These are phyloP conservation scores for Umbelopsis vinacea DNA, from an alignment of 192 early-diverging fungal genomes.

Conservation along the genomic window DNA sequence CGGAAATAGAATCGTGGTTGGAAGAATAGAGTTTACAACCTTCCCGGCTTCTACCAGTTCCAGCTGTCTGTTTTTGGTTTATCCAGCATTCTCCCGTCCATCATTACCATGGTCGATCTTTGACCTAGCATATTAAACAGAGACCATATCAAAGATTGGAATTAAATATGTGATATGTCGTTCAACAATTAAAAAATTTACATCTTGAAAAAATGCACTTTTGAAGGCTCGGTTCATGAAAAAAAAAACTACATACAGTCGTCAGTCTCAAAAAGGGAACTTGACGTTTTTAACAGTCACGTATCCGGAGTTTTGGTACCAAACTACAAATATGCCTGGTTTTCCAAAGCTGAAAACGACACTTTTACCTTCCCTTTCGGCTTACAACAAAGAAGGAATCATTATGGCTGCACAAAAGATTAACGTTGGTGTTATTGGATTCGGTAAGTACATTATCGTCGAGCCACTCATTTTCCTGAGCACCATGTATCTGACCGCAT, in stretches of 20 bases:
- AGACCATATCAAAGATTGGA: not conserved
- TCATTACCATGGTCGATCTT: not conserved
- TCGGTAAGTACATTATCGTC: constrained; percentile 52
- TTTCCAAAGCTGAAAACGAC: not conserved
- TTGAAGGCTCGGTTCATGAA: not conserved
- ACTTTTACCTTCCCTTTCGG: not conserved
- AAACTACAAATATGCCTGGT: not conserved
- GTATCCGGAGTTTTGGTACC: not conserved
- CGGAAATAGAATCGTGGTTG: constrained; percentile 39
- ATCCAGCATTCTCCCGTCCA: constrained; percentile 1
- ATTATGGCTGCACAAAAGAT: constrained; percentile 37
- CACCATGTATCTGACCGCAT: not conserved
- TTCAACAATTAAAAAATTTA: not conserved
- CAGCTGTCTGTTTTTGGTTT: not conserved
- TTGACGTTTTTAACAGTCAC: constrained; percentile 7
- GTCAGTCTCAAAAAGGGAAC: not conserved
- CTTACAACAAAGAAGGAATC: not conserved
- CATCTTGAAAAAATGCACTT: not conserved
- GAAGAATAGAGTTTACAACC: not conserved
- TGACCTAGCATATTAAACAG: not conserved
- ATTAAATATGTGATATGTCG: not conserved
- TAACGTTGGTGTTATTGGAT: constrained; percentile 71
- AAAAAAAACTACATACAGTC: too few relatives aligned
- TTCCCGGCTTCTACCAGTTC: constrained; percentile 9
- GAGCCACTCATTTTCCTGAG: constrained; percentile 25